These are phyloP conservation scores for Erysimum pusillum DNA, from an alignment of 441 rosid species.

Conservation along the genomic window DNA sequence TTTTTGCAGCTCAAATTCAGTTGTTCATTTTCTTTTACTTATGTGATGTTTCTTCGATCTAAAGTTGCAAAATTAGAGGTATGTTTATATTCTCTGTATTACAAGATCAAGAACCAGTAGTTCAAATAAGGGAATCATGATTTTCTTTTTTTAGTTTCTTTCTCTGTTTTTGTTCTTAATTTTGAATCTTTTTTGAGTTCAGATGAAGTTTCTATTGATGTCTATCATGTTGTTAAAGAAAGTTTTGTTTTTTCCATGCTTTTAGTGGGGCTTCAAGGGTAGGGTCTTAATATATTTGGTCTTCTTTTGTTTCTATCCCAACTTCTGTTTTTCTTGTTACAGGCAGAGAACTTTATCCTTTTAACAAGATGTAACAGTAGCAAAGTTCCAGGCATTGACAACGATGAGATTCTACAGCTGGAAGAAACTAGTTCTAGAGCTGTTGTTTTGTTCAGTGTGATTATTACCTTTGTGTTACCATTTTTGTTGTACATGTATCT, in stretches of 20 bases:
- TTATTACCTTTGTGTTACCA: slow-evolving; percentile 65
- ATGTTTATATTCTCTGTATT: slow-evolving; percentile 26
- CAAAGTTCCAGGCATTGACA: slow-evolving; percentile 46
- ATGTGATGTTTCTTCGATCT: slow-evolving; percentile 61
- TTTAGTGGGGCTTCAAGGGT: too few species aligned
- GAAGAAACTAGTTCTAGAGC: slow-evolving; percentile 64
- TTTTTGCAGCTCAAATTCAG: slow-evolving; percentile 69
- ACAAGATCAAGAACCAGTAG: not conserved
- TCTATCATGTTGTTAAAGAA: not conserved
- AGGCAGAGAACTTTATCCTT: slow-evolving; percentile 74
- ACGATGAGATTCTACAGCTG: slow-evolving; percentile 48
- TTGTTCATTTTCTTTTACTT: slow-evolving; percentile 60
- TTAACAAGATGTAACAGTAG: slow-evolving; percentile 52
- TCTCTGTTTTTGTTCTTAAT: not conserved
- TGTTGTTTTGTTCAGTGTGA: slow-evolving; percentile 67
- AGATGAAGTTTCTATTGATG: not conserved
- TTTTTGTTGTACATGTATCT: slow-evolving; percentile 76
- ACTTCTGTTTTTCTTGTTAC: slow-evolving; percentile 46
- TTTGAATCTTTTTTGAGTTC: not conserved
- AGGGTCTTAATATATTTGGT: not conserved
- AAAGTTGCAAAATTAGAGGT: slow-evolving; percentile 76
- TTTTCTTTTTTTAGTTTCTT: too few species aligned
- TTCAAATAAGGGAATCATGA: not conserved
- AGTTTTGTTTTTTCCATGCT: not conserved
- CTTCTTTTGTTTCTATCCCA: not conserved